Percentiles rank a stretch among this genome's conserved stretches.
Conservation (phyloP, 2,329 filamentous ascomycete genomes). For the Chaetomiaceae sp. region DNA sequence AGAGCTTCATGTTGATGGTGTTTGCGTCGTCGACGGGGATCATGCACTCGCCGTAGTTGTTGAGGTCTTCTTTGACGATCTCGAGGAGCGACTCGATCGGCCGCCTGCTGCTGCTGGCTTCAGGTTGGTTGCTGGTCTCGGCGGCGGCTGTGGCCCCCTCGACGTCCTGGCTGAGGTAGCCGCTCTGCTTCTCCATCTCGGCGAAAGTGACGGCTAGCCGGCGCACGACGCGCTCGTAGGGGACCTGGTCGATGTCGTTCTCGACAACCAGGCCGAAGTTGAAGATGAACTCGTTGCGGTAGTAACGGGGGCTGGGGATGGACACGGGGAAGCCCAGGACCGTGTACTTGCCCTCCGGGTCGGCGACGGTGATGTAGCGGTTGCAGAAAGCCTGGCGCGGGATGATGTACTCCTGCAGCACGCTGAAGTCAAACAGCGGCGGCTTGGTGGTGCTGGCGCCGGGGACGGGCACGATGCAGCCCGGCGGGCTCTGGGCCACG, state of each 20-base stretch:
- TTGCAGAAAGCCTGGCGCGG: constrained; percentile 94
- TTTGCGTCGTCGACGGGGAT: constrained; percentile 93
- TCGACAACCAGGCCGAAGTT: constrained; percentile 71
- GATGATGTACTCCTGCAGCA: constrained; percentile 88
- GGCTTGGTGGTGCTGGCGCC: constrained; percentile 41
- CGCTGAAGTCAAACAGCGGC: constrained; percentile 78
- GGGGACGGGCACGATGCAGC: constrained; percentile 51
- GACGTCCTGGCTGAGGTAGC: constrained; percentile 67
- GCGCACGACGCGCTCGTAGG: constrained; percentile 79
- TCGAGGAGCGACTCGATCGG: constrained; percentile 80
- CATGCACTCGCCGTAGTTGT: constrained; percentile 98
- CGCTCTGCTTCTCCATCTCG: constrained; percentile 86
- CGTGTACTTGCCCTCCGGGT: constrained; percentile 63
- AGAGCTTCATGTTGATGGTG: constrained; percentile 93
- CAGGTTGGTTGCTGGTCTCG: too few species aligned
- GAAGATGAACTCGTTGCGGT: constrained; percentile 96
- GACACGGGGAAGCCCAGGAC: constrained; percentile 88
- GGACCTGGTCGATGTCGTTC: constrained; percentile 61
- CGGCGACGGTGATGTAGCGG: constrained; percentile 76
- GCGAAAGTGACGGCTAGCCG: constrained; percentile 82
- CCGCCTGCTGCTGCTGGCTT: constrained; percentile 46
- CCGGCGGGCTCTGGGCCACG: constrained; percentile 58
- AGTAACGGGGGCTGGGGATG: constrained; percentile 75
- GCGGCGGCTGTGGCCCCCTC: too few species aligned
- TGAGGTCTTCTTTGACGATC: constrained; percentile 78